A percentile compares a stretch with the other conserved stretches of the same genome.
phyloP scores from a whole-genome alignment of 2,329 filamentous ascomycete genomes.

The Trichothecium sympodiale region DNA sequence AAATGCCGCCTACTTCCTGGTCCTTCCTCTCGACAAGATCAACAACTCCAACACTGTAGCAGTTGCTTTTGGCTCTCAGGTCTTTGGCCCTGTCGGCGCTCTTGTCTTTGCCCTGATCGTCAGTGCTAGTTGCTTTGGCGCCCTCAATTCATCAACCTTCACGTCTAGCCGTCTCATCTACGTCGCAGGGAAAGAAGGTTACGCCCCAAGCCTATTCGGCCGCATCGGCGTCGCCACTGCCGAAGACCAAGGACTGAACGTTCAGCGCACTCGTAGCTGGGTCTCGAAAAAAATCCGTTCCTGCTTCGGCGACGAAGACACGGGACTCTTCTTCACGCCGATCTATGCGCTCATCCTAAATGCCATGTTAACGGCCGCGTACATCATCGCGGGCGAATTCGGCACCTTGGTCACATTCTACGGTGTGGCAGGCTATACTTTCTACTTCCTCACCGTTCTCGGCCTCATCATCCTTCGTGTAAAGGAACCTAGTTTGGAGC shows the following conservation, averaged over 20 bases:
- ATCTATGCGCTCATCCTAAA: conserved; percentile 86
- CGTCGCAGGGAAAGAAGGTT: conserved; percentile 89
- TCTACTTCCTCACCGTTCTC: conserved; percentile 92
- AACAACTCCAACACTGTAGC: conserved; percentile 91
- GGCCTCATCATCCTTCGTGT: conserved; percentile 86
- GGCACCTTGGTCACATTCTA: conserved; percentile 90
- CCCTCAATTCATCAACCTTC: conserved; percentile 88
- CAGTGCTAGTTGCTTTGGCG: conserved; percentile 83
- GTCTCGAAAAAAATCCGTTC: conserved; percentile 45
- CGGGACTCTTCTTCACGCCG: conserved; percentile 85
- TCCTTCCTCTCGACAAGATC: conserved; percentile 70
- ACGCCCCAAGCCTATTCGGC: conserved; percentile 74
- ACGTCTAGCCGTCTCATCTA: conserved; percentile 89
- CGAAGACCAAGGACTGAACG: conserved; percentile 26
- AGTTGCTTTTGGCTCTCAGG: conserved; percentile 80
- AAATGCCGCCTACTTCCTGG: conserved; percentile 89
- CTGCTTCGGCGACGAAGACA: conserved; percentile 65
- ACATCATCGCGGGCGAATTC: conserved; percentile 84
- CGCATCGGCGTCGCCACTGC: conserved; percentile 58
- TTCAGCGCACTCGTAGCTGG: conserved; percentile 41
- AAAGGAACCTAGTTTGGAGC: conserved; percentile 73
- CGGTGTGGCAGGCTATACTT: conserved; percentile 91
- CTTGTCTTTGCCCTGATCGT: conserved; percentile 82
- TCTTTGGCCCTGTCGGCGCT: conserved; percentile 76
- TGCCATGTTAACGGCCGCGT: conserved; percentile 57